These are phyloP conservation scores for Lantana camara DNA, from an alignment of 257 asterid species.

Conservation along the genomic window DNA sequence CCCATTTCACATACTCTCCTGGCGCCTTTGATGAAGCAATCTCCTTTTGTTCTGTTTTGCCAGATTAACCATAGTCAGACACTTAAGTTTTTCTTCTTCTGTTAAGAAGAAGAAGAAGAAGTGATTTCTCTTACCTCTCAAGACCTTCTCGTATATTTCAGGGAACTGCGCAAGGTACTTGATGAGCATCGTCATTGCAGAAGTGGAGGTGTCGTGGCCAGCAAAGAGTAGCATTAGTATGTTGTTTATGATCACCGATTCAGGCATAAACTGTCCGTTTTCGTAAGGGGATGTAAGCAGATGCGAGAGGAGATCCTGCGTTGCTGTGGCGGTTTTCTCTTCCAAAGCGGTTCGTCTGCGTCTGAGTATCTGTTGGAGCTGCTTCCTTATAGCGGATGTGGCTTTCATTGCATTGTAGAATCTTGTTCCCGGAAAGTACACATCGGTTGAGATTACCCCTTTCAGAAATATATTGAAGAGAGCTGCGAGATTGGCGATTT, in stretches of 20 bases:
- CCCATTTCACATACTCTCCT: slow-evolving; percentile 68
- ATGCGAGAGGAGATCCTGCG: slow-evolving; percentile 76
- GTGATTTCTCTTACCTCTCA: slow-evolving; percentile 43
- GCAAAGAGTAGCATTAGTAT: slow-evolving; percentile 73
- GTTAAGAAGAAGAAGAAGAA: no score
- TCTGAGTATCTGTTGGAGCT: slow-evolving; percentile 46
- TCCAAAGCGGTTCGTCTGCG: slow-evolving; percentile 54
- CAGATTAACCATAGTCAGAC: no score
- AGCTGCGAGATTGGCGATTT: slow-evolving; percentile 50
- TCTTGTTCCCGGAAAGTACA: slow-evolving; percentile 67
- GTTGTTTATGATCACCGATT: slow-evolving; percentile 61
- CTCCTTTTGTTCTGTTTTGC: slow-evolving; percentile 70
- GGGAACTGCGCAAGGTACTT: slow-evolving; percentile 67
- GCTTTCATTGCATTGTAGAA: slow-evolving; percentile 60
- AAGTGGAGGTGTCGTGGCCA: slow-evolving; percentile 79
- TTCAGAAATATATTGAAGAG: slow-evolving; percentile 58
- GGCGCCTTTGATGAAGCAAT: slow-evolving; percentile 47
- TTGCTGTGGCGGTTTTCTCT: slow-evolving; percentile 37
- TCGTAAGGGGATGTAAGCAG: slow-evolving; percentile 56
- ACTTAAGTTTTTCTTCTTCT: no score
- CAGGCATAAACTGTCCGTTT: slow-evolving; percentile 63
- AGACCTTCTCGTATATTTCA: slow-evolving; percentile 56
- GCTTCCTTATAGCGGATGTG: slow-evolving; percentile 44
- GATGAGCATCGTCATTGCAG: slow-evolving; percentile 54
- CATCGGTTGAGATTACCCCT: slow-evolving; percentile 60